Evolutionary conservation across 768 basidiomycete species (phyloP), one percentile per base, ranked within the genome.

Genomic region (Lentinula detonsa): DNA sequence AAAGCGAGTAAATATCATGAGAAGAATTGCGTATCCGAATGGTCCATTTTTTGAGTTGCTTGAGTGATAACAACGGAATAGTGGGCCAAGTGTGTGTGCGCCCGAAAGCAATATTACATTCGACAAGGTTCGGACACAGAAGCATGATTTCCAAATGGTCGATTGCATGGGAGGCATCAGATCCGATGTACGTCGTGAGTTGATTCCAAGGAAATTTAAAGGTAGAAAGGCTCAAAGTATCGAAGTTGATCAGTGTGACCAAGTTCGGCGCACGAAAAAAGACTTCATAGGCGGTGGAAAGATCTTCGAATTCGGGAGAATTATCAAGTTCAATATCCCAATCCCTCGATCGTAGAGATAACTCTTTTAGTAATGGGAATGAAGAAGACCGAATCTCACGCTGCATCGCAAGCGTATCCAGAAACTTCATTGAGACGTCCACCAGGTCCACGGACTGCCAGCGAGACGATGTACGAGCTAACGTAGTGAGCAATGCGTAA

Each of bases 151-250:
- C 55, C 37, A 40, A 31, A 28, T 42, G 55, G 13, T 28, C 23
- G 21, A 40, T 42, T 1, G 39, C 11, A 40, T 42, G 37, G 21
- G 50, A 51, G 4, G 50, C 50, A 31, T 56, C 55, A 8, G 55
- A 56, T 56, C 39, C 55, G 28, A 56, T 39, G 39, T 56, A 56
- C 1, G 55, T 56, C 23, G 37, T 56, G 55, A 56, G 55, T 37
- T 56, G 55, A 31, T 56, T 56, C 55, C 55, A 56, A 6, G 37
- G 55, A 6, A 43, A 43, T 23, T 56, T 37, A 23, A 43, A 56
- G 5, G 23, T 10, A n/a, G 55, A 43, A 5, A 33, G 40, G 21
- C 39, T 40, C 23, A 33, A 4, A 28, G 37, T 15, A 16, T 40
- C 39, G 9, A 56, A 21, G 39, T 42, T 43, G 13, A 56, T 43